Evolutionary conservation across 108 stramenopile species (phyloP), one percentile per base, ranked within the genome.

Genomic region (Epithemia pelagica): DNA sequence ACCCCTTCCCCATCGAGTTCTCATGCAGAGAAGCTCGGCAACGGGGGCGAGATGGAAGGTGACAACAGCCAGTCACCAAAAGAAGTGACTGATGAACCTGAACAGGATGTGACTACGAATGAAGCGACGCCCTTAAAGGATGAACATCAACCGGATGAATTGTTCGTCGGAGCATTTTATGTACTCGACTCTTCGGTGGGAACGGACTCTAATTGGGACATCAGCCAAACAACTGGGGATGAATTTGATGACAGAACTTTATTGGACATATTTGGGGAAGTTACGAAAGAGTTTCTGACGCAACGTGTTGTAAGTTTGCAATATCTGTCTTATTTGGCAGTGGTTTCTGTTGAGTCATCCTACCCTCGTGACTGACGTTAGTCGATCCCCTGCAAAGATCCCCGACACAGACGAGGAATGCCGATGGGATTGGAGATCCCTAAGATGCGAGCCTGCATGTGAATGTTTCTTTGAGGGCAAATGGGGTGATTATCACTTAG

Each of bases 191-290:
- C 37, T 10, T 46, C 37, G 15, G 37, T 46, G 15, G 37, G 15
- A 5, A 15, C 37, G 37, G 5, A 5, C 5, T 15, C 37, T 5
- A 10, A 5, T 15, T 5, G 10, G 5, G 5, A 5, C 10, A 46
- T 10, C 5, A 15, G 5, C 37, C 10, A 46, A 46, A 15, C 15
- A 5, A 21, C 7, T 18, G 56, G 26, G 30, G 61, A 10, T 5
- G 72, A 80, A 51, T 74, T 76, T 20, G 84, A 91, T 58, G 86
- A 92, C 55, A 74, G 81, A 59, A 90, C 89, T 0, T 76, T 82
- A 19, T 78, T 93, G 26, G 91, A 93, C 68, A 65, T 84, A 37
- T 93, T 93, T 66, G 89, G 92, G 57, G 87, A 93, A 77, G 77
- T 71, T 20, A 78, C 92, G 51, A 93, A 93, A 70, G 87, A 93